Base-by-base conservation (phyloP, 371 early-diverging fungal genomes). In the Mucor lusitanicus region DNA sequence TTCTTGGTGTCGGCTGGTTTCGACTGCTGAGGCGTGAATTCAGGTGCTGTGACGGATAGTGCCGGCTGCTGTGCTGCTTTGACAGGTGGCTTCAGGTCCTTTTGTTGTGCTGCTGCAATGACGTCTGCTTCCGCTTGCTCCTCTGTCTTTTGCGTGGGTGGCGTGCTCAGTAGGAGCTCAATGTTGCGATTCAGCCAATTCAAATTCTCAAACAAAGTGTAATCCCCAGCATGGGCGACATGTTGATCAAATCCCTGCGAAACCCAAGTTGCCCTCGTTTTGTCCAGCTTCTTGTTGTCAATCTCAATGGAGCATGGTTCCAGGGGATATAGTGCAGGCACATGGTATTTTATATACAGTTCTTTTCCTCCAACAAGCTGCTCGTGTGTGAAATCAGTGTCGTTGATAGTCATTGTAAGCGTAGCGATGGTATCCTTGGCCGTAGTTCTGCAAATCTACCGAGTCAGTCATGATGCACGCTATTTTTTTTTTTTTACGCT, bases 181-280 rank as follows among this genome's bases (percentile, higher is more conserved):
- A 90, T 69, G 40, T 90, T 68, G 8, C 85, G 75, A 57, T 91
- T 90, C 15, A 93, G 74, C 85, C 90, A 91, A 65, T 91, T 91
- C 28, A 89, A 55, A 2, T 85, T 77, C 44, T 86, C 83, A 68
- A 90, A 86, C 19, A 87, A 72, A 5, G 80, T 80, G 19, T 69
- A 69, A 9, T 76, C 66, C 40, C 64, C 63, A n/a, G n/a, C n/a
- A 4, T 69, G 32, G 6, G 63, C 63, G 0, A 79, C 84, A 64
- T 85, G 84, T 39, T 80, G 74, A 13, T 71, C 70, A 76, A 87
- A 90, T 7, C 82, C 87, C 19, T 67, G 64, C 56, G 83, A 80
- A 19, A 91, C 76, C 61, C 74, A 77, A 21, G 83, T 80, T 60
- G 37, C 40, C 32, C 71, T 55, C 8, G 80, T 82, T 9, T 67